These are phyloP conservation scores for Cercospora sp. DNA, from an alignment of 2,329 filamentous ascomycete genomes.

Conservation along the genomic window DNA sequence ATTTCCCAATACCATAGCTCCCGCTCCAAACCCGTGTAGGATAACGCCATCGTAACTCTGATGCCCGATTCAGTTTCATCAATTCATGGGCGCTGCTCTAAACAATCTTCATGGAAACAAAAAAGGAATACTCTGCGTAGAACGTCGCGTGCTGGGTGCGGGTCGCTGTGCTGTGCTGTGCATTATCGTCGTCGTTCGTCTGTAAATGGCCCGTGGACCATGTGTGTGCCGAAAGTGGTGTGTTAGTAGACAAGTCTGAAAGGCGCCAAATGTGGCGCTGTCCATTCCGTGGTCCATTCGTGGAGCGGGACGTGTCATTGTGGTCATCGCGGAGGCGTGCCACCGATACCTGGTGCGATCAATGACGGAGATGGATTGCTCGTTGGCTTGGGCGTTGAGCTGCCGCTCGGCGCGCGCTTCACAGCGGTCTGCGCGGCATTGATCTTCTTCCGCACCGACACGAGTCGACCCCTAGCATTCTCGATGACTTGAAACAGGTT, in stretches of 20 bases:
- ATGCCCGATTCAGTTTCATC: conserved; percentile 1
- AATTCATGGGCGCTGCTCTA: not conserved
- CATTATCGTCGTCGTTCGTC: not conserved
- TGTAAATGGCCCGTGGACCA: not conserved
- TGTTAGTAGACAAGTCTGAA: conserved; percentile 2
- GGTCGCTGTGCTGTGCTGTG: not conserved
- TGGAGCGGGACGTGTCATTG: not conserved
- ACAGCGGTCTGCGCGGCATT: conserved; percentile 40
- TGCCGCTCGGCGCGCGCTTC: conserved; percentile 28
- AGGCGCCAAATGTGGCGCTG: not conserved
- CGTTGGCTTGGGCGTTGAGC: conserved; percentile 24
- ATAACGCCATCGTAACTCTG: not conserved
- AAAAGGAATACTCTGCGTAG: not conserved
- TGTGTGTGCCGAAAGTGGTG: not conserved
- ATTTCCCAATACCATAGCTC: not conserved
- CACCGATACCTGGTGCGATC: conserved; percentile 22
- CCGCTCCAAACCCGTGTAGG: not conserved
- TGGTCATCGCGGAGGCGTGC: conserved; percentile 26
- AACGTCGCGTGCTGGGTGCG: not conserved
- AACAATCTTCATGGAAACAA: not conserved
- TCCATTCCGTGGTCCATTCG: not conserved
- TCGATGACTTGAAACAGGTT: conserved; percentile 46
- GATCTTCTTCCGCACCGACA: conserved; percentile 49
- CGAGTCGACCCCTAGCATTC: conserved; percentile 45
- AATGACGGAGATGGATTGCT: conserved; percentile 19